Evolutionary conservation across 176 grass and related monocot species (phyloP).

Genomic region (Panicum miliaceum): DNA sequence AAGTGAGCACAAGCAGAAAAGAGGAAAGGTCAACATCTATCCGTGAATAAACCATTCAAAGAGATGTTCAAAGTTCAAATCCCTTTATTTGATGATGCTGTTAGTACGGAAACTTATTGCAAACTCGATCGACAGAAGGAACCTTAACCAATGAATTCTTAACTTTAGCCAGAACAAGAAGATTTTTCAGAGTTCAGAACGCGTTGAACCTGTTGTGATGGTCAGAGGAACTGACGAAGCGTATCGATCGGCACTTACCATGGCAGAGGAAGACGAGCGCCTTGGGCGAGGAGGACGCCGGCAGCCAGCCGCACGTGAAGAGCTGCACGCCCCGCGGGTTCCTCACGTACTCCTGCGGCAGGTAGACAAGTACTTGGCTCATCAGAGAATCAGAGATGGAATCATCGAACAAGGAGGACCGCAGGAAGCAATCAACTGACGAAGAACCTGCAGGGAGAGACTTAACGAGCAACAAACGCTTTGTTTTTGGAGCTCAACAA

Average conservation of each 20-base stretch:
- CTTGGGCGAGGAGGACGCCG: slow-evolving; percentile 61
- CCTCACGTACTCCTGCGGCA: slow-evolving; percentile 71
- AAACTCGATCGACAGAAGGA: not conserved
- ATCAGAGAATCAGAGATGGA: not conserved
- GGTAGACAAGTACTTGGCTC: not conserved
- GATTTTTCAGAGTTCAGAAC: not conserved
- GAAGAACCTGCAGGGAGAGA: not conserved
- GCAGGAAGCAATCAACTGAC: not conserved
- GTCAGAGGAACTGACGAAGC: not conserved
- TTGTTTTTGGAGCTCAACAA: not conserved
- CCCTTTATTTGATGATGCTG: not conserved
- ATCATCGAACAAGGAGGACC: not conserved
- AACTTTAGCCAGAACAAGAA: not conserved
- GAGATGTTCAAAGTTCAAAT: not conserved
- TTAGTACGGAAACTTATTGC: not conserved
- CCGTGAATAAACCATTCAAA: not conserved
- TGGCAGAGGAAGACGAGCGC: slow-evolving; percentile 98
- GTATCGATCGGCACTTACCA: slow-evolving; percentile 26
- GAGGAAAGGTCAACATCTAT: slow-evolving; percentile 2
- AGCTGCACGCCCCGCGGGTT: slow-evolving; percentile 76
- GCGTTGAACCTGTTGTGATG: not conserved
- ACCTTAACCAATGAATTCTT: not conserved
- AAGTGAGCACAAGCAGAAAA: slow-evolving; percentile 14
- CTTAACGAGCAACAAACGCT: not conserved
- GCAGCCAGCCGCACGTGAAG: slow-evolving; percentile 92